These are phyloP conservation scores for Miscanthus sacchariflorus DNA, from an alignment of 202 grass and related monocot species.

Conservation along the genomic window DNA sequence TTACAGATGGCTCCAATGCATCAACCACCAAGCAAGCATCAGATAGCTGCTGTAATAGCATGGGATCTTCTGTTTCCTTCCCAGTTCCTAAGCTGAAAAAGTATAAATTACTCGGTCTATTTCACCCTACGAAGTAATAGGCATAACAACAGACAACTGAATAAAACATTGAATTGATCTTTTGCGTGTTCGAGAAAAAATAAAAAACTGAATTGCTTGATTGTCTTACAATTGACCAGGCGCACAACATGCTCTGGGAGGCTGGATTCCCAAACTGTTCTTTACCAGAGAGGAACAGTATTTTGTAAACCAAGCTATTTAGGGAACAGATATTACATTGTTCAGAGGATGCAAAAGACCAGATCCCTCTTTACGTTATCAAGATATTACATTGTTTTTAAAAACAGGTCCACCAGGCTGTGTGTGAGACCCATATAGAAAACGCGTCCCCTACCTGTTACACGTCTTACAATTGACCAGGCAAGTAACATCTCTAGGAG, in stretches of 20 bases:
- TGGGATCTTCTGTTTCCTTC: constrained; percentile 96
- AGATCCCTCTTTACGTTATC: neutral
- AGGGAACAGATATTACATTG: constrained; percentile 11
- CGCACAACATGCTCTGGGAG: constrained; percentile 18
- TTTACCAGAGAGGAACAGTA: constrained; percentile 26
- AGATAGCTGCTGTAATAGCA: constrained; percentile 90
- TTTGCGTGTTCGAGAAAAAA: neutral
- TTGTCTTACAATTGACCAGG: neutral
- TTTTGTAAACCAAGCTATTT: constrained; percentile 25
- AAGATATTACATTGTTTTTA: neutral
- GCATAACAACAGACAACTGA: constrained; percentile 11
- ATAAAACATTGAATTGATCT: constrained; percentile 33
- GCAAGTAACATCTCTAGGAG: constrained; percentile 20
- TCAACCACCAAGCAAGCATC: constrained; percentile 99
- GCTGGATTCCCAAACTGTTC: neutral
- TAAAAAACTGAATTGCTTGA: neutral
- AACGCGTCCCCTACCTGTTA: neutral
- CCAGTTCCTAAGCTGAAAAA: constrained; percentile 98
- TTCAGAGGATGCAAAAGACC: neutral
- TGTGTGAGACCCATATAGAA: neutral
- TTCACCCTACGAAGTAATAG: constrained; percentile 20
- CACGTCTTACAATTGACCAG: neutral
- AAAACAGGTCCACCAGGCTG: neutral
- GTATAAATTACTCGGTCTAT: constrained; percentile 23
- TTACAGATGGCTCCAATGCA: constrained; percentile 95